Percentiles rank a stretch among this genome's conserved stretches.
Evolutionary conservation across 2,329 filamentous ascomycete genomes (phyloP).

Genomic region (Aspergillus brasiliensis): DNA sequence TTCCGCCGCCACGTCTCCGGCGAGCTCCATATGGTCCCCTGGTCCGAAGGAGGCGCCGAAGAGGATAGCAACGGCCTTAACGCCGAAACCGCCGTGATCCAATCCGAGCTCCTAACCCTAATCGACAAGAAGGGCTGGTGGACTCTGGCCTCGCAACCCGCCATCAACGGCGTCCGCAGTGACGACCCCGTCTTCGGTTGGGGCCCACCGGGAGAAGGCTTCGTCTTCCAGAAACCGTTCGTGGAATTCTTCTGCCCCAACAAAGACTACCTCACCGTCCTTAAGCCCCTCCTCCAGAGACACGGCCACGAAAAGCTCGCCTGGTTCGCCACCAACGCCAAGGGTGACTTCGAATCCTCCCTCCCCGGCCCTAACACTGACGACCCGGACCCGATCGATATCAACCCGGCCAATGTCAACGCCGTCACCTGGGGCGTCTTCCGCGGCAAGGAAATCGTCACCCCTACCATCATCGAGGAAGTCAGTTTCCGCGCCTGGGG

Average conservation of each 20-base stretch:
- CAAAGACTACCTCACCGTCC: conserved; percentile 65
- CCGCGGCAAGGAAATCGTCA: conserved; percentile 91
- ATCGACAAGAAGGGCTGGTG: conserved; percentile 84
- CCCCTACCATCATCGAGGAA: conserved; percentile 94
- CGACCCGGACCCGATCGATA: conserved; percentile 34
- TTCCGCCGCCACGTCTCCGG: conserved; percentile 83
- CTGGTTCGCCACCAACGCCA: conserved; percentile 82
- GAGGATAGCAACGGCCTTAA: conserved; percentile 46
- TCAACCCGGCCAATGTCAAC: conserved; percentile 66
- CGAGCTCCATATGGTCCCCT: conserved; percentile 78
- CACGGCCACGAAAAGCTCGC: conserved; percentile 69
- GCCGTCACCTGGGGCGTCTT: conserved; percentile 98
- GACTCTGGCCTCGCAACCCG: conserved; percentile 94
- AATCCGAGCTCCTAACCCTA: conserved; percentile 70
- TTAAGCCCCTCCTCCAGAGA: conserved; percentile 64
- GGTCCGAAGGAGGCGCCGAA: conserved; percentile 78
- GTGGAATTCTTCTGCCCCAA: conserved; percentile 90
- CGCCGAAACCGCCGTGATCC: conserved; percentile 81
- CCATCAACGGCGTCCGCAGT: conserved; percentile 81
- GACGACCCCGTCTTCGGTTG: conserved; percentile 82
- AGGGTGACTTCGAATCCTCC: conserved; percentile 75
- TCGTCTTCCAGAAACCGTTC: conserved; percentile 97
- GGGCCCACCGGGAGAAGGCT: conserved; percentile 82
- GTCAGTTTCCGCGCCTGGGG: conserved; percentile 92
- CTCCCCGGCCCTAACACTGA: conserved; percentile 31